Evolutionary conservation across 1,284 basidiomycete species (phyloP).

Genomic region (Cutaneotrichosporon sp.): DNA sequence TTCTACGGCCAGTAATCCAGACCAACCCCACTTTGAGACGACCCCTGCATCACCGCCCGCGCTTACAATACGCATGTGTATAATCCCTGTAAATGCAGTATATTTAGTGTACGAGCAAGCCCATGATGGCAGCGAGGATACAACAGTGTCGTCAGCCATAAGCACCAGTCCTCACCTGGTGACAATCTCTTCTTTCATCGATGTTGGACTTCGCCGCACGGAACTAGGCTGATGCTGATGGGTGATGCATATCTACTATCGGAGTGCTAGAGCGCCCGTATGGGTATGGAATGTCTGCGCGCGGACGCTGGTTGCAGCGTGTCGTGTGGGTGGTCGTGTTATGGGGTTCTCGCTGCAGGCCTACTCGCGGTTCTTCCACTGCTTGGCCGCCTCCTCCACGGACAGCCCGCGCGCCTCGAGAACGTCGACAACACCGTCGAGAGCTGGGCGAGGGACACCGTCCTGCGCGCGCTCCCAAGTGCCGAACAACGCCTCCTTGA

Average conservation of each 20-base stretch:
- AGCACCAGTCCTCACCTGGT: too few relatives aligned
- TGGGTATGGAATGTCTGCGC: too few relatives aligned
- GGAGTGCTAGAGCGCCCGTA: not conserved
- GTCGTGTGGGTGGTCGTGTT: not conserved
- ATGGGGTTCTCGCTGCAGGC: not conserved
- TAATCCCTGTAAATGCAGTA: not conserved
- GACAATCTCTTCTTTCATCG: too few relatives aligned
- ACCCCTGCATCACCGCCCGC: not conserved
- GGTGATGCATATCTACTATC: constrained; percentile 10
- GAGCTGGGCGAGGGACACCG: constrained; percentile 29
- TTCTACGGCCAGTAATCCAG: constrained; percentile 65
- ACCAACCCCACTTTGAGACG: not conserved
- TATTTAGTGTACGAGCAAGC: constrained; percentile 1
- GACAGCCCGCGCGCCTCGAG: constrained; percentile 34
- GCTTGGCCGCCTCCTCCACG: constrained; percentile 30
- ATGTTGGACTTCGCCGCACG: too few relatives aligned
- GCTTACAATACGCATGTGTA: constrained; percentile 8
- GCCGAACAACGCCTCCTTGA: constrained; percentile 47
- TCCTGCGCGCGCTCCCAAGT: constrained; percentile 40
- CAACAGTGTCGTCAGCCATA: too few relatives aligned
- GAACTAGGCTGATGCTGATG: not conserved
- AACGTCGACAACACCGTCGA: constrained; percentile 45
- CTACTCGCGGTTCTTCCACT: constrained; percentile 34
- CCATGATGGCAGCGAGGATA: too few relatives aligned
- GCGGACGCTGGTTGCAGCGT: not conserved